Evolutionary conservation across 164 flowering plant genomes (phyloP).

Genomic region (Tinospora cordifolia): DNA sequence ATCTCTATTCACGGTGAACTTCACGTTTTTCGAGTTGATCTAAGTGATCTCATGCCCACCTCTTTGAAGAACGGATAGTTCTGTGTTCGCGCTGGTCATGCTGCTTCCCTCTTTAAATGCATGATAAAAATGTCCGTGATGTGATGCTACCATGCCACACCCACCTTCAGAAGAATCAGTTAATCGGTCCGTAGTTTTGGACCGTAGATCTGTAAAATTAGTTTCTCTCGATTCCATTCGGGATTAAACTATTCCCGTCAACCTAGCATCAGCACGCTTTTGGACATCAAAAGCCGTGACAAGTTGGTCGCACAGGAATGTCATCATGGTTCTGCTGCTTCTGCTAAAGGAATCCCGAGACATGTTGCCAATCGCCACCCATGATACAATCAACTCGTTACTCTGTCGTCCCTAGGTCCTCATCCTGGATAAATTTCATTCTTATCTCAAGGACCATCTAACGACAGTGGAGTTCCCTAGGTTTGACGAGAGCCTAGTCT

Average conservation of each 20-base stretch:
- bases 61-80: too few relatives aligned
- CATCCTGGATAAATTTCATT: not conserved
- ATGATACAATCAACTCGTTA: not conserved
- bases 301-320: not conserved
- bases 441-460: not conserved
- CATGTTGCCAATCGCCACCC: not conserved
- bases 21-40: too few relatives aligned
- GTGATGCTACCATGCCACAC: too few relatives aligned
- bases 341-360: slow-evolving; percentile 1
- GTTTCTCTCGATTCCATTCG: too few relatives aligned
- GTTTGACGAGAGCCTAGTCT: not conserved
- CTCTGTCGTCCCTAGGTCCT: not conserved
- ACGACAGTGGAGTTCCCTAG: not conserved
- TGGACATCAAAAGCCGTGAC: slow-evolving; percentile 1
- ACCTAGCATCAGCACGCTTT: not conserved
- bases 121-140: not conserved
- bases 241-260: too few relatives aligned
- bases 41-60: too few relatives aligned
- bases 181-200: not conserved
- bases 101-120: not conserved
- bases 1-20: too few relatives aligned
- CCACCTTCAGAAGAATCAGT: not conserved
- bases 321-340: not conserved
- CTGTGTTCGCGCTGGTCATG: not conserved
- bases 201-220: not conserved